Base-by-base conservation (phyloP, 768 basidiomycete genomes). In the Cyclocybe aegerita region DNA sequence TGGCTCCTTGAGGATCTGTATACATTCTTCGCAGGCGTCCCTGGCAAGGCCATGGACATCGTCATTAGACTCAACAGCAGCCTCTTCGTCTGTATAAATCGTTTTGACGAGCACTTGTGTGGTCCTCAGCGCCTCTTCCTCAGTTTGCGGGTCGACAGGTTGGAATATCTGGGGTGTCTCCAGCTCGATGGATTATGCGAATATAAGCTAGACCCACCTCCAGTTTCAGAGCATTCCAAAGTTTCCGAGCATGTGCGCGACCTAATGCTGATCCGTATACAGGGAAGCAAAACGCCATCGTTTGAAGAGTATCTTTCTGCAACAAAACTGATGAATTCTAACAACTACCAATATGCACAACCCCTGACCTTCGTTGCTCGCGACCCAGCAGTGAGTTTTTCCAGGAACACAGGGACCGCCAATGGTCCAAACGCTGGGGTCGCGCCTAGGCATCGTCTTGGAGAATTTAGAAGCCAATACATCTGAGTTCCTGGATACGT, bases 211-310 rank as follows among this genome's bases (percentile, higher is more conserved):
- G 1, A 4, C 23, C 7, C 91, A 90, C 95, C 79, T 98, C 97
- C 17, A 98, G 76, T 64, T 93, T 96, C 32, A 98, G 66, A 0
- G 86, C 78, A 65, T 87, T 94, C 93, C 94, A 97, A n/a, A 98
- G 67, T 55, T 93, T 86, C 3, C 76, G 75, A 1, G 88, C 88
- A 49, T 80, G 78, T 8, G 79, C 77, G 10, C 78, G 76, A 2
- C 83, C 83, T 3, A 83, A 68, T 2, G 68, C 68, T 0, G 80
- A 60, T 2, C 95, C 97, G 64, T 96, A 98, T 0, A 90, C 81
- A 3, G 96, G 93, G 41, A 98, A 76, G 61, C 90, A 94, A 1
- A 68, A 64, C 0, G 81, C 66, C 65, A 98, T 79, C 0, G 93
- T 85, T 62, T 90, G 79, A 34, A 98, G 74, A 0, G 92, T 85